phyloP scores from a whole-genome alignment of 2,329 filamentous ascomycete species.

The Endocalyx cinctus region DNA sequence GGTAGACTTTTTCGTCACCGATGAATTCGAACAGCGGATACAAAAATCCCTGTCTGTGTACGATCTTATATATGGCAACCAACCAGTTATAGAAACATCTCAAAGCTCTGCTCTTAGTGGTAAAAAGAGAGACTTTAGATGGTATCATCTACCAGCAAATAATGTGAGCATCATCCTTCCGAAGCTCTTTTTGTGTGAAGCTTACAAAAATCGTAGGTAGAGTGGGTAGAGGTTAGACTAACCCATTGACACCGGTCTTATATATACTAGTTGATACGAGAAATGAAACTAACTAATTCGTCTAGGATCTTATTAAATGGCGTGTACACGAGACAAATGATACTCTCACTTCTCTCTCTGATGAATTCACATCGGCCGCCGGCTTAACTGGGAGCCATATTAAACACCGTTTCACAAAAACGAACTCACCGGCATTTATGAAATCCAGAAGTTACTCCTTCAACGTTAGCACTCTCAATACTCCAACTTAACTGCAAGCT shows the following conservation, averaged over 20 bases:
- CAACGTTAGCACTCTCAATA: not conserved
- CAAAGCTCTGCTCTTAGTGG: not conserved
- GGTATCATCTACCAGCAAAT: conserved; percentile 3
- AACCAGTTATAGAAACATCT: not conserved
- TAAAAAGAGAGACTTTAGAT: conserved; percentile 1
- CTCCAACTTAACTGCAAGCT: too few relatives aligned
- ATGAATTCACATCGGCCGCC: conserved; percentile 1
- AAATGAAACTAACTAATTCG: too few relatives aligned
- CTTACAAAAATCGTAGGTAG: too few relatives aligned
- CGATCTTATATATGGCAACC: conserved; percentile 1
- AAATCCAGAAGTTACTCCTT: conserved; percentile 1
- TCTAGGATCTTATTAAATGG: not conserved
- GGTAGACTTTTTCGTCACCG: conserved; percentile 1
- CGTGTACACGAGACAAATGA: not conserved
- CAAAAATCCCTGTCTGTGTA: conserved; percentile 1
- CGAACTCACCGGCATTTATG: conserved; percentile 1
- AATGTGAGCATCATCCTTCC: not conserved
- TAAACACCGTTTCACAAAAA: not conserved
- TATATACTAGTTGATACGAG: too few relatives aligned
- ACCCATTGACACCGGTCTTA: not conserved
- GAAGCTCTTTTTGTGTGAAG: too few relatives aligned
- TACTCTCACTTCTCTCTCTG: not conserved
- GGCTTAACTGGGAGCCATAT: not conserved
- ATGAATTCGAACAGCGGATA: not conserved
- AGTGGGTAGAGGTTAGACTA: conserved; percentile 1